Evolutionary conservation across 1,284 basidiomycete genomes (phyloP), one percentile per base, ranked within the genome.

Genomic region (Sphaerobolus stellatus): DNA sequence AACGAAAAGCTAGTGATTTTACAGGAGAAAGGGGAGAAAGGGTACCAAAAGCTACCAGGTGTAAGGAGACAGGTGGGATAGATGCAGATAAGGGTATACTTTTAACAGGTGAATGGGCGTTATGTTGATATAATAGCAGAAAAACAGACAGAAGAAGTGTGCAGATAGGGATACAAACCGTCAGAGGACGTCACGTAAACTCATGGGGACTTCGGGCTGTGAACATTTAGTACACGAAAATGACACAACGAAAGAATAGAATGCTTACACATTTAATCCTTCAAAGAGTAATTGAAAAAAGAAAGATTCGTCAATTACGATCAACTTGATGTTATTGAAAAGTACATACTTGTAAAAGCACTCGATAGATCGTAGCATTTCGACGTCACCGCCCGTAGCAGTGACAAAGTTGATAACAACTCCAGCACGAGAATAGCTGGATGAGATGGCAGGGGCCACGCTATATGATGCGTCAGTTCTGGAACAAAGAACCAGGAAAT

Each of bases 351-450:
- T 92, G 80, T 94, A 95, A 73, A 93, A 94, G 80, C 94, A 96
- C 77, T 98, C 94, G 76, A 97, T 95, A 62, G 91, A 94, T 66
- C 94, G 84, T 61, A 98, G 77, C 94, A 97, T 97, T 76, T 98
- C 94, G 47, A 98, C 93, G 68, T 98, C 94, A 44, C 94, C 94
- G 31, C 94, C 94, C 2, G 93, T 94, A 43, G 94, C 94, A 56
- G 95, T 97, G 56, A 98, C 94, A 65, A 97, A 95, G 68, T 95
- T 96, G 66, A 97, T 82, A 58, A 97, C 83, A 40, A 97, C 92
- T 49, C 92, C 92, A 51, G 92, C 86, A 55, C 91, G 85, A 44
- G 83, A 81, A 66, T 90, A 89, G 68, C 78, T 90, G 56, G 85
- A 83, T 34, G 89, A 87, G 59, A 91, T 86, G 48, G 90, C 89